Evolutionary conservation across 1,284 basidiomycete species (phyloP), one percentile per base, ranked within the genome.

Genomic region (Cronartium ribicola): DNA sequence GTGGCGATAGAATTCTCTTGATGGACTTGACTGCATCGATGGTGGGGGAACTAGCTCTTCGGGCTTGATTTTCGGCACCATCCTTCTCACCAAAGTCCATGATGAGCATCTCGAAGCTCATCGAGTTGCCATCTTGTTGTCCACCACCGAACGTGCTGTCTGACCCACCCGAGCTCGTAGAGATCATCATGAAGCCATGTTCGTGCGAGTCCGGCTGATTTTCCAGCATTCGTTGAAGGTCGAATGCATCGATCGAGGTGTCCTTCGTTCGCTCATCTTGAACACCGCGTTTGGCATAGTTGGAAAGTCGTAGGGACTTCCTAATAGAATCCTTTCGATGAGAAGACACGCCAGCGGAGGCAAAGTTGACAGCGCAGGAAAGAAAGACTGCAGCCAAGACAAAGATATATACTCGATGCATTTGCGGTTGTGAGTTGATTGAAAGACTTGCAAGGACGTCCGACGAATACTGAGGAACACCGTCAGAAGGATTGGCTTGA

Each of bases 171-270:
- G 11, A n/a, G 29, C 11, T 55, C 14, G 51, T 55, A 55, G 51
- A 55, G 51, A 55, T 55, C 51, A 55, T 55, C 51, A 55, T 55
- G 51, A n/a, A 55, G 51, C 51, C 29, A 55, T 55, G 51, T 20
- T 55, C 51, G 10, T 55, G 51, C 4, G 5, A 17, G n/a, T 22
- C 51, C 5, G 29, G 29, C 8, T 20, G n/a, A n/a, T 55, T 55
- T 55, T n/a, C 51, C 29, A 22, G 29, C 29, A 4, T 3, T 5
- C 7, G 51, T 13, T 20, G 51, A n/a, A 3, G n/a, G n/a, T 10
- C 51, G 29, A 55, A 55, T 13, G n/a, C 51, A 17, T 55, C 51
- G 51, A 55, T 55, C 14, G n/a, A 5, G 29, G 8, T n/a, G n/a
- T 22, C n/a, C n/a, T 22, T 10, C 5, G n/a, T 55, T 17, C n/a